Evolutionary conservation across 495 filamentous ascomycete species (phyloP).

Genomic region (Elaphomyces granulatus): DNA sequence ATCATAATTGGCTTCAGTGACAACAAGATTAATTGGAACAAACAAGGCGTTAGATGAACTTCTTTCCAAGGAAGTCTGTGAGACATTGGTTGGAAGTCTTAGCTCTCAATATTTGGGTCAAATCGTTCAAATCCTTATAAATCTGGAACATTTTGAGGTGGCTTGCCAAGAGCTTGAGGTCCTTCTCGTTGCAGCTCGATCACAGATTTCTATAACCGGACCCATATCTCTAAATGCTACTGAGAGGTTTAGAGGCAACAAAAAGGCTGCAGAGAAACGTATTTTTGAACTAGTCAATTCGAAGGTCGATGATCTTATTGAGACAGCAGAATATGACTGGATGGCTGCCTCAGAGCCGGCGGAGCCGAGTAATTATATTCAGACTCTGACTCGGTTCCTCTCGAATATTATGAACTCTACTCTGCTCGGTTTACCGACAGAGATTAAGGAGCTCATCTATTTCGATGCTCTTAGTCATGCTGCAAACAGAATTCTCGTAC

Average conservation of each 20-base stretch:
- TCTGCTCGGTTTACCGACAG: constrained; percentile 73
- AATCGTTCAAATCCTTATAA: constrained; percentile 96
- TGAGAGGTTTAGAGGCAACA: constrained; percentile 70
- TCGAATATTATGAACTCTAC: constrained; percentile 94
- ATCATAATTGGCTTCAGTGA: too few relatives aligned
- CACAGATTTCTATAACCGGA: constrained; percentile 55
- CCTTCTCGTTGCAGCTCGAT: constrained; percentile 65
- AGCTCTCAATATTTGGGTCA: constrained; percentile 88
- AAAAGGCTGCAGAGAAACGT: constrained; percentile 90
- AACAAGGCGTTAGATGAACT: constrained; percentile 69
- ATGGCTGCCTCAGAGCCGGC: constrained; percentile 46
- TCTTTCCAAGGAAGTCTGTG: constrained; percentile 77
- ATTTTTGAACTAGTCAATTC: constrained; percentile 98
- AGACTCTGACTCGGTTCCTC: constrained; percentile 82
- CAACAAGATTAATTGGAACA: too few relatives aligned
- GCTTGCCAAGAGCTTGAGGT: constrained; percentile 80
- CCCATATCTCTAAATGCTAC: constrained; percentile 68
- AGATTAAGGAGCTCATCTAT: constrained; percentile 96
- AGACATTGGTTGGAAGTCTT: constrained; percentile 74
- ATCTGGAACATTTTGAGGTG: constrained; percentile 89
- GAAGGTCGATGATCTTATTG: constrained; percentile 95
- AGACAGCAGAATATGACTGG: constrained; percentile 96
- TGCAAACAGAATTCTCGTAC: constrained; percentile 67
- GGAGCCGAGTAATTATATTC: constrained; percentile 84
- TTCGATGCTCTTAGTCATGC: constrained; percentile 92